Percentiles rank a stretch among this genome's conserved stretches.
phyloP scores from a whole-genome alignment of 768 basidiomycete genomes.

The Butyriboletus loyo region DNA sequence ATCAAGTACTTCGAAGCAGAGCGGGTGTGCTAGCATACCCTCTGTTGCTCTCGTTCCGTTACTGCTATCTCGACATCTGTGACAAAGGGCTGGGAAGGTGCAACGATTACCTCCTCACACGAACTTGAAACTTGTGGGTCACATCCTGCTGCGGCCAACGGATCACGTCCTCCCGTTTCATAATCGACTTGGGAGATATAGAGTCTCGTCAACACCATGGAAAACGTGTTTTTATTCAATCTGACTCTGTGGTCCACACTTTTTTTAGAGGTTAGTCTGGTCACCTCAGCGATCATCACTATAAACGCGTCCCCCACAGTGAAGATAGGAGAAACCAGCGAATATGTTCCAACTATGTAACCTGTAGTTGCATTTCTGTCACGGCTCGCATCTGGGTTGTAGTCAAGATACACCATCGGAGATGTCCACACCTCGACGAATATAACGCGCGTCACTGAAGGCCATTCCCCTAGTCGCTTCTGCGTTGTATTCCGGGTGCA shows the following conservation, averaged over 20 bases:
- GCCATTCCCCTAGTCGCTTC: too few relatives aligned
- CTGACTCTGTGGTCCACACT: too few relatives aligned
- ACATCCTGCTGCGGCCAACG: not conserved
- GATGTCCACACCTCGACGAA: too few relatives aligned
- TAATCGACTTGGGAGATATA: not conserved
- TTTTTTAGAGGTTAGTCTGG: not conserved
- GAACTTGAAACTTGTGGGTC: not conserved
- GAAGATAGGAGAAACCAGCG: not conserved
- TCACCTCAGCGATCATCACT: not conserved
- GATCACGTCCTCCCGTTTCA: not conserved
- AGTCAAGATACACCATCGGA: too few relatives aligned
- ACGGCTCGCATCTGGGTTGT: too few relatives aligned
- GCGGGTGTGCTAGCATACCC: not conserved
- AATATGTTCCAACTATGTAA: not conserved
- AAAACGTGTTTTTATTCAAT: too few relatives aligned
- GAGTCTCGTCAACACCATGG: too few relatives aligned
- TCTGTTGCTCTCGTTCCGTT: not conserved
- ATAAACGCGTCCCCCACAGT: not conserved
- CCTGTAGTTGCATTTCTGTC: too few relatives aligned
- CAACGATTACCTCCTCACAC: not conserved
- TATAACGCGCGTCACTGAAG: too few relatives aligned
- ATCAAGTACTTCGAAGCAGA: not conserved
- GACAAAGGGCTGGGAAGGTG: not conserved
- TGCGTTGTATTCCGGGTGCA: not conserved
- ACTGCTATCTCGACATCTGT: not conserved